Evolutionary conservation across 805 yeast species (phyloP).

Genomic region (Metschnikowia koreensis): DNA sequence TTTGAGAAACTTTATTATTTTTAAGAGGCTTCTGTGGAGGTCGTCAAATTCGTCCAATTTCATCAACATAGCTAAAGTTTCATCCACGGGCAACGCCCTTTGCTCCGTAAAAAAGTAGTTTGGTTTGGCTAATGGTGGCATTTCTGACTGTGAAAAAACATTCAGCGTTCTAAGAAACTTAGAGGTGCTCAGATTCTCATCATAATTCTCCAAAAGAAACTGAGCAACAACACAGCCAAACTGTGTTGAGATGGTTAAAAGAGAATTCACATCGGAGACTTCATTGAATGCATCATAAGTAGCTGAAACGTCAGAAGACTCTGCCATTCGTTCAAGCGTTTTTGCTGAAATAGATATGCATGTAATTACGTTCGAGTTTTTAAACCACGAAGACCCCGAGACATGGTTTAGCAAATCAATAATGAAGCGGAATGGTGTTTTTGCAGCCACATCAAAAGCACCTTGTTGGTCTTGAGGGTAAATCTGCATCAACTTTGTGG

Average conservation of each 20-base stretch:
- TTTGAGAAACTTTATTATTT: conserved; percentile 7
- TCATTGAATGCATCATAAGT: conserved; percentile 15
- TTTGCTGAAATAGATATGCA: conserved; percentile 11
- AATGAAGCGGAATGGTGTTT: conserved; percentile 12
- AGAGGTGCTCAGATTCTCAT: conserved; percentile 1
- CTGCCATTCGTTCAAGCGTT: conserved; percentile 2
- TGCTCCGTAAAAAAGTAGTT: conserved; percentile 17
- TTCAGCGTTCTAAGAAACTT: not conserved
- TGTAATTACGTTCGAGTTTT: conserved; percentile 4
- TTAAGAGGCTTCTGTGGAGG: conserved; percentile 9
- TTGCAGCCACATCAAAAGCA: conserved; percentile 14
- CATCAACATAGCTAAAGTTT: conserved; percentile 5
- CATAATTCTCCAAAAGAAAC: conserved; percentile 2
- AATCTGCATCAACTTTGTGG: conserved; percentile 8
- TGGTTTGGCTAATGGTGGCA: conserved; percentile 34
- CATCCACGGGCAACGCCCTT: conserved; percentile 5
- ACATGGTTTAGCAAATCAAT: conserved; percentile 17
- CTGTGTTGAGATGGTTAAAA: conserved; percentile 11
- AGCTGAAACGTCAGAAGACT: not conserved
- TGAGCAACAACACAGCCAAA: conserved; percentile 12
- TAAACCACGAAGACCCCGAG: not conserved
- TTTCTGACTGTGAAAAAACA: not conserved
- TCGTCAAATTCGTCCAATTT: conserved; percentile 13
- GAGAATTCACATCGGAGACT: conserved; percentile 8
- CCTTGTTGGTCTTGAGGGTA: conserved; percentile 9